Percentiles rank a stretch among this genome's conserved stretches.
phyloP scores from a whole-genome alignment of 2,329 filamentous ascomycete genomes.

The Curvularia verruculosa region DNA sequence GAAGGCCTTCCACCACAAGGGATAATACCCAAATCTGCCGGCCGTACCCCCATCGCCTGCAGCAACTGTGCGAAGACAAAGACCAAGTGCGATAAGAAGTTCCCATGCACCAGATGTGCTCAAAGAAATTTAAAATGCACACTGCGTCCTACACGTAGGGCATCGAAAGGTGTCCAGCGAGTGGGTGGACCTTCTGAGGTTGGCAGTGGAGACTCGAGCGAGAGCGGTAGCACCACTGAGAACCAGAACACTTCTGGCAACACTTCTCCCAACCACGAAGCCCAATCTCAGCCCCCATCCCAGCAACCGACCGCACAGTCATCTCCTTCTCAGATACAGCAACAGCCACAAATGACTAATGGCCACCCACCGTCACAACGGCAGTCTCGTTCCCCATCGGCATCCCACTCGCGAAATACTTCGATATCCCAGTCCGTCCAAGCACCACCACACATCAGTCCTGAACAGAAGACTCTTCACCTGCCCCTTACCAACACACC shows the following conservation, averaged over 20 bases:
- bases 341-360: constrained; percentile 22
- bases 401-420: constrained; percentile 40
- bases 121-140: constrained; percentile 56
- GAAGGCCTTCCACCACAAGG: constrained; percentile 56
- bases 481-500: constrained; percentile 41
- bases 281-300: constrained; percentile 26
- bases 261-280: constrained; percentile 44
- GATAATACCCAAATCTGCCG: constrained; percentile 60
- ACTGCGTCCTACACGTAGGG: constrained; percentile 55
- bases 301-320: constrained; percentile 33
- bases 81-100: constrained; percentile 62
- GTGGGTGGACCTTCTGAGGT: constrained; percentile 32
- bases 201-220: constrained; percentile 43
- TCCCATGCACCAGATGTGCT: constrained; percentile 60
- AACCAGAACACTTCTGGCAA: constrained; percentile 39
- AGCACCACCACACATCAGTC: constrained; percentile 36
- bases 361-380: constrained; percentile 28
- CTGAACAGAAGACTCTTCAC: constrained; percentile 43
- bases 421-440: constrained; percentile 43
- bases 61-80: constrained; percentile 62
- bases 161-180: constrained; percentile 52
- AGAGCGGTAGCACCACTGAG: constrained; percentile 41
- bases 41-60: constrained; percentile 59
- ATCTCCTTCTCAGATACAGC: constrained; percentile 29
- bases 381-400: constrained; percentile 43